phyloP scores from a whole-genome alignment of 768 basidiomycete genomes.

The Albatrellus ellisii region DNA sequence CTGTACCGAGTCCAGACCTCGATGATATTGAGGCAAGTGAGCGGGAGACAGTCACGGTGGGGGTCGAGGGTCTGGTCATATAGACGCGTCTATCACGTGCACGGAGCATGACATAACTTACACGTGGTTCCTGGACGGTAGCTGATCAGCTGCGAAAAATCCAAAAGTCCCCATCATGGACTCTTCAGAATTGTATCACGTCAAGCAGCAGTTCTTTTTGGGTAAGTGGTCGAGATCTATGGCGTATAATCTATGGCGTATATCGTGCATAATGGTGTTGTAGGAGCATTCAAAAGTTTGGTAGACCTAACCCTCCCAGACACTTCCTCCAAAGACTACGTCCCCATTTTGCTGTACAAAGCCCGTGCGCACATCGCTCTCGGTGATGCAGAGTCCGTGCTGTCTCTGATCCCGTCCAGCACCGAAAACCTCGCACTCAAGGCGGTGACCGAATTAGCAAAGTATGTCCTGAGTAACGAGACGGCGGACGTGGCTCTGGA shows the following conservation, averaged over 20 bases:
- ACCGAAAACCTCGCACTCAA: slow-evolving; percentile 56
- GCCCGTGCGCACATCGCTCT: slow-evolving; percentile 69
- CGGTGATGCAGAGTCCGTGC: slow-evolving; percentile 40
- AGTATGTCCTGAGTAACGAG: slow-evolving; percentile 36
- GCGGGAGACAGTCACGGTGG: too few species aligned
- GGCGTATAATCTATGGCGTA: background rate
- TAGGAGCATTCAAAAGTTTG: slow-evolving; percentile 61
- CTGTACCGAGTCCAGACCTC: too few species aligned
- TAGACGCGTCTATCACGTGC: too few species aligned
- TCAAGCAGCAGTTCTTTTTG: slow-evolving; percentile 67
- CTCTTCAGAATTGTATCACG: slow-evolving; percentile 50
- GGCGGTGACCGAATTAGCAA: slow-evolving; percentile 64
- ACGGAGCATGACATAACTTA: too few species aligned
- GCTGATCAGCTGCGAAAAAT: too few species aligned
- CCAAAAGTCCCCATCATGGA: slow-evolving; percentile 35
- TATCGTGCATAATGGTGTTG: background rate
- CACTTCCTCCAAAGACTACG: slow-evolving; percentile 48
- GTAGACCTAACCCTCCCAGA: slow-evolving; percentile 42
- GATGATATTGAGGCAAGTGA: too few species aligned
- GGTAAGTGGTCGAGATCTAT: slow-evolving; percentile 24
- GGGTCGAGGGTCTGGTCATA: too few species aligned
- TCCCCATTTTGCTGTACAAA: slow-evolving; percentile 57
- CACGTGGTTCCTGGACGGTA: too few species aligned
- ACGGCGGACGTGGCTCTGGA: slow-evolving; percentile 48
- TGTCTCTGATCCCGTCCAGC: slow-evolving; percentile 40